Base-by-base conservation (phyloP, 2,329 filamentous ascomycete species). In the Diaporthe citrichinensis region DNA sequence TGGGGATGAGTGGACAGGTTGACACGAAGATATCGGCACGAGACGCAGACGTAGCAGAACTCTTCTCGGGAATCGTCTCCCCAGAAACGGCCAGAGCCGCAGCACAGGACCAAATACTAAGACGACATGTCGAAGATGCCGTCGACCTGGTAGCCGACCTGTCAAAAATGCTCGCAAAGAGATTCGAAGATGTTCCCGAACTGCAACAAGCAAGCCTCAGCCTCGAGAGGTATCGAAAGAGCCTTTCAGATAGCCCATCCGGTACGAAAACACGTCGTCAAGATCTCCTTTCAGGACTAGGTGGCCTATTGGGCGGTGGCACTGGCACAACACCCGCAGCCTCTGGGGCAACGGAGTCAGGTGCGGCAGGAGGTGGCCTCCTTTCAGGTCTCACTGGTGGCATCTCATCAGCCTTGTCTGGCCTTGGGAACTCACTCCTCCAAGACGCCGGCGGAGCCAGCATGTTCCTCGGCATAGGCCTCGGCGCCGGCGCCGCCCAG, bases 381-480 rank as follows among this genome's bases (percentile, higher is more conserved):
- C 59, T 73, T 15, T 73, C 71, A 6, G 71, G 71, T 1, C 34
- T 73, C 1, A 67, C 71, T 25, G 36, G 71, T 23, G 41, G 71
- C 6, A 73, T 73, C 31, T 59, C 39, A 14, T 73, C 71, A 23
- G 76, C 71, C 15, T 49, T 78, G 17, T 71, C 74, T 9, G 71
- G 67, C 23, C 55, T 74, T 23, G 76, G 76, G 14, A 34, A 74
- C 62, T 51, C 44, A 5, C 72, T 78, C 4, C 46, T 77, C 12
- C 59, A 62, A 15, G 77, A 79, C 57, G 53, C 75, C n/a, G 76
- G 71, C 5, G 78, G 78, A 3, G 75, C 78, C 3, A 77, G 74
- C 71, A 76, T 79, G 71, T 80, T 80, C 51, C 74, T 80, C 14
- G 79, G 79, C 23, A 74, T 79, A 34, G 79, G 79, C 15, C 61